Conservation (phyloP, 768 basidiomycete species). For the Suillus alpinus region DNA sequence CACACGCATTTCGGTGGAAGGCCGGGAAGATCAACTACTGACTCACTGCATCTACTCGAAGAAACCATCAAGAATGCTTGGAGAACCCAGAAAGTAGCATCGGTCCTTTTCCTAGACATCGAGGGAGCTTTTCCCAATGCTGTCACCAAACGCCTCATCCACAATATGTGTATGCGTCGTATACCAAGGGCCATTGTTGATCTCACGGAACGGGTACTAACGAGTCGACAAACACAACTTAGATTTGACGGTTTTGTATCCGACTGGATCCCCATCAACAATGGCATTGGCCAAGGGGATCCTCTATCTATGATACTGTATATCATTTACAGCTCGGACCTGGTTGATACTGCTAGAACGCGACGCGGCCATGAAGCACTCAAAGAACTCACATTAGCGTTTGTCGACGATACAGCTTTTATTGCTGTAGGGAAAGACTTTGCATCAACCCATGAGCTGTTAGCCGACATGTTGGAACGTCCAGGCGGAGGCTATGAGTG, state of each 20-base stretch:
- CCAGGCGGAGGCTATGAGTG: constrained; percentile 13
- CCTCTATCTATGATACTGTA: not conserved
- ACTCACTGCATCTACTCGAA: not conserved
- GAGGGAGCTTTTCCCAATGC: not conserved
- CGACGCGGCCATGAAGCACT: not conserved
- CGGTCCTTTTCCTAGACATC: not conserved
- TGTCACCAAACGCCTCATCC: not conserved
- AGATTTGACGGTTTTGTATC: accelerated
- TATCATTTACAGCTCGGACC: not conserved
- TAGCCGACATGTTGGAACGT: not conserved
- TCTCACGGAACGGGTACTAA: not conserved
- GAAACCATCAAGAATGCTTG: not conserved
- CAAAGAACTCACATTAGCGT: not conserved
- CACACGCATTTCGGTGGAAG: not conserved
- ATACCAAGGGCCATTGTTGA: not conserved
- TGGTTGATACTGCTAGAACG: accelerated
- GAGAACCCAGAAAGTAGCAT: not conserved
- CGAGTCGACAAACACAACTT: not conserved
- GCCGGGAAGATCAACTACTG: not conserved
- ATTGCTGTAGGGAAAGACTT: not conserved
- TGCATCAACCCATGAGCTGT: accelerated
- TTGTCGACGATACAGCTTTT: not conserved
- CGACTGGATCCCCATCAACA: not conserved
- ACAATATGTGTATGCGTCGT: not conserved
- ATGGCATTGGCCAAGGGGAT: not conserved